These are phyloP conservation scores for Zoysia matrella DNA, from an alignment of 202 grass and related monocot species.

Conservation along the genomic window DNA sequence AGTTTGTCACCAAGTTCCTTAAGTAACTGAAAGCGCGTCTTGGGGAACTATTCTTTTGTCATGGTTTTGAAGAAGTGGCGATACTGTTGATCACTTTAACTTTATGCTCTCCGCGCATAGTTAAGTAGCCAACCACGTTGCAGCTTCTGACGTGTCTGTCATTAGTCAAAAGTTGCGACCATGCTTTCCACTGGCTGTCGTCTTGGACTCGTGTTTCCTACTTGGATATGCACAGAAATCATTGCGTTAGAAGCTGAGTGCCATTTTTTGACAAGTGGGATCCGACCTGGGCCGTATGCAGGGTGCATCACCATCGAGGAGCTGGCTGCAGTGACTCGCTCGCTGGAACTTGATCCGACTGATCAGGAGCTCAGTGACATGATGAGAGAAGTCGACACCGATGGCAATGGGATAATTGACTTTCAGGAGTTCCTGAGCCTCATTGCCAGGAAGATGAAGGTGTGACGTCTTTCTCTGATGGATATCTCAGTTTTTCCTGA, in stretches of 20 bases:
- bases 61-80: neutral
- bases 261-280: slow-evolving; percentile 17
- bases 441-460: slow-evolving; percentile 72
- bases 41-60: slow-evolving; percentile 16
- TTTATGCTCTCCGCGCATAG: slow-evolving; percentile 1
- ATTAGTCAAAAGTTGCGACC: slow-evolving; percentile 42
- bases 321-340: slow-evolving; percentile 57
- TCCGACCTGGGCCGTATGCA: slow-evolving; percentile 37
- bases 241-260: neutral
- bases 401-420: slow-evolving; percentile 85
- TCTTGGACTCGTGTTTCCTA: slow-evolving; percentile 20
- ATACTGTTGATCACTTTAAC: slow-evolving; percentile 10
- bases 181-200: slow-evolving; percentile 30
- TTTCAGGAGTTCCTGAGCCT: slow-evolving; percentile 74
- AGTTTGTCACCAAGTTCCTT: slow-evolving; percentile 25
- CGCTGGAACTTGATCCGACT: slow-evolving; percentile 65
- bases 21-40: slow-evolving; percentile 4
- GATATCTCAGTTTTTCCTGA: neutral
- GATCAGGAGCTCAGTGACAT: slow-evolving; percentile 72
- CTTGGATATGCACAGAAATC: slow-evolving; percentile 18
- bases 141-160: slow-evolving; percentile 30
- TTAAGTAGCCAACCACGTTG: slow-evolving; percentile 9
- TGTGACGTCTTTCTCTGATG: neutral
- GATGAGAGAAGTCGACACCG: slow-evolving; percentile 73
- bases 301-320: slow-evolving; percentile 82